Evolutionary conservation across 73 alveolate genomes (phyloP), one percentile per base, ranked within the genome.

Genomic region (Diophrys appendiculata): DNA sequence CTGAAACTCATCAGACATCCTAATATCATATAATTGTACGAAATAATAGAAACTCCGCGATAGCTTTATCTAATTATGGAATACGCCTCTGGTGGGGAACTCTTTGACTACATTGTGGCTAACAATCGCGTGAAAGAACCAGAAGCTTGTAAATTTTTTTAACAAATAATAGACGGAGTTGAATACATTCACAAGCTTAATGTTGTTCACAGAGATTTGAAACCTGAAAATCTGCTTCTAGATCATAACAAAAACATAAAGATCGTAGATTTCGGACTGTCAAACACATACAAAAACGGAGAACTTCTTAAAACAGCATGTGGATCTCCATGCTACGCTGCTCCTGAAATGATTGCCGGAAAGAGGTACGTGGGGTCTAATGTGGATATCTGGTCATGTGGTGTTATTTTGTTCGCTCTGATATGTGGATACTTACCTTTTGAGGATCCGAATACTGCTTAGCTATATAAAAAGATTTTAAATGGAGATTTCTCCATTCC

Each of bases 311-410:
- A 78, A 65, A 96, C 98, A n/a, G 99, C 98, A 0, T 94, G 98
- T 82, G 99, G 99, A 2, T 83, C 96, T 86, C 99, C 99, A 0
- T 96, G 99, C 85, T 96, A 96, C 76, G 98, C 98, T 18, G 99
- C 99, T 33, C 99, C 99, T 28, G 99, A 96, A 78, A 96, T 96
- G 99, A 95, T 96, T 33, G 96, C 95, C 68, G 99, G 99, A 13
- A 88, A 96, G 78, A 77, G 90, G 73, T 96, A 96, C 82, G 84
- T 78, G 32, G 97, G 98, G 28, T 79, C 94, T n/a, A 82, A 87
- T 69, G 99, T 93, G 18, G 99, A 96, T 69, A 90, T 96, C 65
- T 96, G 99, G 98, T 88, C 97, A 55, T 83, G 97, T 33, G 99
- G 99, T 13, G 95, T 96, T 34, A 94, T 96, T 29, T 69, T 96